phyloP scores from a whole-genome alignment of 2,329 filamentous ascomycete species.

The Diaporthe citrichinensis region DNA sequence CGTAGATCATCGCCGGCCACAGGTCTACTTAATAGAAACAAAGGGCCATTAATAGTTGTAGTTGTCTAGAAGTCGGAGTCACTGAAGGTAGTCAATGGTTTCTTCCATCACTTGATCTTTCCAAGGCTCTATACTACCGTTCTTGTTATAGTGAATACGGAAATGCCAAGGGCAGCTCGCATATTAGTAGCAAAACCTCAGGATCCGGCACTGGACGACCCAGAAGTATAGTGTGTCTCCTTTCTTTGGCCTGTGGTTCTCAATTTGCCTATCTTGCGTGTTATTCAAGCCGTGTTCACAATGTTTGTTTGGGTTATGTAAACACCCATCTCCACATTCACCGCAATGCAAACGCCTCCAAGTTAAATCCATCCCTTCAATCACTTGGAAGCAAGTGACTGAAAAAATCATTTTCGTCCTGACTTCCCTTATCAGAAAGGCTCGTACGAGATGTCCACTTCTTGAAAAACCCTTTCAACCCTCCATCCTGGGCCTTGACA shows the following conservation, averaged over 20 bases:
- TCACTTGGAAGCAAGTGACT: not conserved
- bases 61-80: not conserved
- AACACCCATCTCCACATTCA: not conserved
- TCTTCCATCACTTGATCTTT: no score
- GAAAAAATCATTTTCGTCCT: not conserved
- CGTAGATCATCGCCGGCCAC: no score
- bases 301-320: not conserved
- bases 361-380: not conserved
- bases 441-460: not conserved
- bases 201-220: no score
- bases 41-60: not conserved
- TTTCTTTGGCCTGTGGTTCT: no score
- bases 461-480: not conserved
- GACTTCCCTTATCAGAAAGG: not conserved
- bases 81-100: no score
- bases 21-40: not conserved
- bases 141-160: not conserved
- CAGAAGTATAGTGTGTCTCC: no score
- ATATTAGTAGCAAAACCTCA: no score
- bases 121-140: no score
- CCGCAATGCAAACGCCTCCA: not conserved
- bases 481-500: not conserved
- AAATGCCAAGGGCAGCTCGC: not conserved
- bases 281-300: not conserved
- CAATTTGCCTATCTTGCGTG: not conserved